Conservation (phyloP, 805 yeast genomes). For the Tanozyma kutaoensis region DNA sequence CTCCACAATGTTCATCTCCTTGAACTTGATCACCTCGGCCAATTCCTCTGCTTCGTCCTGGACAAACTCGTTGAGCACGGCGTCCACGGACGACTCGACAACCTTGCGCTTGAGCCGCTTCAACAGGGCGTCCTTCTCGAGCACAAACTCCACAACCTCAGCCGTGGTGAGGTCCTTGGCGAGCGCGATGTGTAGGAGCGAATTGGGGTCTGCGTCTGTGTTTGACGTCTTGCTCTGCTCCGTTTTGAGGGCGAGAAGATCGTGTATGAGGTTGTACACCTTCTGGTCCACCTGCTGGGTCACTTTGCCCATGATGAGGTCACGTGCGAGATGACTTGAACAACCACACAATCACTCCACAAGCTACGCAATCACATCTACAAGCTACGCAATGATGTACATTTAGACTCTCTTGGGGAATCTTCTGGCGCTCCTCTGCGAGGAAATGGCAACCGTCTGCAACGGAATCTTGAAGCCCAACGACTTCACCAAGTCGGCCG, state of each 20-base stretch:
- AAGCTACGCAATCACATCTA: no score
- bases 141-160: conserved; percentile 47
- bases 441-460: conserved; percentile 74
- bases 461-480: conserved; percentile 83
- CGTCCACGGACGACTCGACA: conserved; percentile 51
- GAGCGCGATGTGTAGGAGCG: conserved; percentile 34
- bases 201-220: conserved; percentile 17
- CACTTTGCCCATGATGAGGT: conserved; percentile 4
- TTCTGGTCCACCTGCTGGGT: conserved; percentile 33
- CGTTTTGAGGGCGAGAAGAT: conserved; percentile 47
- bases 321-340: no score
- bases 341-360: no score
- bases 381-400: no score
- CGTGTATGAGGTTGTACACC: conserved; percentile 40
- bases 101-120: conserved; percentile 54
- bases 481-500: conserved; percentile 87
- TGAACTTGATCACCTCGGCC: conserved; percentile 11
- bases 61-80: conserved; percentile 38
- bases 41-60: conserved; percentile 49
- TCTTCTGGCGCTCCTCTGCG: conserved; percentile 79
- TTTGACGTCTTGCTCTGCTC: conserved; percentile 20
- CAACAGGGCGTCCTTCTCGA: conserved; percentile 51
- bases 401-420: conserved; percentile 86
- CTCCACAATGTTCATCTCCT: conserved; percentile 6
- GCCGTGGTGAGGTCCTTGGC: conserved; percentile 43